Evolutionary conservation across 2,329 filamentous ascomycete species (phyloP), one percentile per base, ranked within the genome.

Genomic region (Penicillium digitatum): DNA sequence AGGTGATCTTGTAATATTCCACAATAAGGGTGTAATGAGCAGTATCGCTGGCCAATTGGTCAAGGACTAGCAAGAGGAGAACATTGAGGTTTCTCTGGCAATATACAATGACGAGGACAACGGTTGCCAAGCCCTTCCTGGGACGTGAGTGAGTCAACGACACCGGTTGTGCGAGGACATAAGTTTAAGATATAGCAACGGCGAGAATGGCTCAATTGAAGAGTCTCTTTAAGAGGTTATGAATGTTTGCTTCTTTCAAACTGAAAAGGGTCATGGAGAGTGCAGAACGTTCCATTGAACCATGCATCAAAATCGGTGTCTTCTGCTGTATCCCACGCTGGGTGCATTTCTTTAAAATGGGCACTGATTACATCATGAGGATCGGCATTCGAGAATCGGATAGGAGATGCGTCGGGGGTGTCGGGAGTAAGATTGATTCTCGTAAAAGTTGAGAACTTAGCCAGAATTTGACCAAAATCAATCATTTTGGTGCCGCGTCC

Each of bases 281-380:
- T 54, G 31, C 65, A 60, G 39, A 66, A 66, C 10, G 65, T 63
- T 11, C 56, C 60, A 45, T 60, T 66, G 26, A 66, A 66, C 64
- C 64, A 66, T 18, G 55, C 55, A 29, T 66, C 64, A 14, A 66
- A 66, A 34, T 66, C 63, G 38, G 62, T 56, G 32, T 63, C 62
- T 22, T 65, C 62, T 14, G 61, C 57, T 16, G 53, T 52, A 27
- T 58, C 60, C 63, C 60, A 63, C 0, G 57, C 44, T 14, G 61
- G 50, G 14, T 62, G 59, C 55, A 65, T 58, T 32, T 65, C 60
- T 9, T 60, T 51, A 6, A 60, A 35, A 27, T 65, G 57, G 6
- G 56, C 53, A 27, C 43, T 52, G 16, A 44, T 54, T 11, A 57
- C 49, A 22, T 55, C 57, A 18, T 54, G 57, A 1, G 60, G 45